Evolutionary conservation across 2,329 filamentous ascomycete species (phyloP), one percentile per base, ranked within the genome.

Genomic region (Thermomyces lanuginosus): DNA sequence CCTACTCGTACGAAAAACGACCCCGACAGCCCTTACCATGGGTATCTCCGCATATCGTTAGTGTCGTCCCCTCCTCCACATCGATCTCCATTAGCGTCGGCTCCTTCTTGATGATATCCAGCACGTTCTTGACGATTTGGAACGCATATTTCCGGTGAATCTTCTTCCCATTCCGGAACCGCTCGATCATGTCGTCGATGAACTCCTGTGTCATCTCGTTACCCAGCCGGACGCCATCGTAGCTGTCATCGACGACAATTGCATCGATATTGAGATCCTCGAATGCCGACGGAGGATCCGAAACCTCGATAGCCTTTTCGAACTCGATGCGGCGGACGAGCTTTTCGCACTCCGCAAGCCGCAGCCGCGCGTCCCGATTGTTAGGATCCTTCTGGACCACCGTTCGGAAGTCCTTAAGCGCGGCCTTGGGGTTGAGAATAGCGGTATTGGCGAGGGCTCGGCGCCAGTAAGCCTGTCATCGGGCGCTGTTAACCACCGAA

Each of bases 11-110:
- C 8, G n/a, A n/a, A 9, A 27, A 7, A 29, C 17, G 8, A 33
- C 24, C 39, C 28, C 3, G 16, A 14, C 3, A 10, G 7, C 8
- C 10, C 64, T 42, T 56, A 81, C 81, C 89, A 51, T 98, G 89
- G 4, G 89, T 98, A 51, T 98, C 89, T 52, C 89, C 89, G 48
- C 89, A 98, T 29, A 98, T 83, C 2, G 89, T 98, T 44, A 98
- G 63, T 46, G 76, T 69, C 31, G 76, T 72, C 30, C 75, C 82
- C 23, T 79, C 60, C 4, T 76, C 71, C 29, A 98, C 72, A 26
- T 80, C 70, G 48, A 89, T 69, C 58, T 98, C 89, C 14, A 93
- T 84, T 89, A 98, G 93, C 14, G 89, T 98, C 9, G 86, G 69
- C 58, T 98, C 89, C 28, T 83, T 73, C 51, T 86, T 84, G 23